A percentile compares a stretch with the other conserved stretches of the same genome.
These are phyloP conservation scores for Rhipidocladum racemiflorum DNA, from an alignment of 176 grass and related monocot genomes.

Conservation along the genomic window DNA sequence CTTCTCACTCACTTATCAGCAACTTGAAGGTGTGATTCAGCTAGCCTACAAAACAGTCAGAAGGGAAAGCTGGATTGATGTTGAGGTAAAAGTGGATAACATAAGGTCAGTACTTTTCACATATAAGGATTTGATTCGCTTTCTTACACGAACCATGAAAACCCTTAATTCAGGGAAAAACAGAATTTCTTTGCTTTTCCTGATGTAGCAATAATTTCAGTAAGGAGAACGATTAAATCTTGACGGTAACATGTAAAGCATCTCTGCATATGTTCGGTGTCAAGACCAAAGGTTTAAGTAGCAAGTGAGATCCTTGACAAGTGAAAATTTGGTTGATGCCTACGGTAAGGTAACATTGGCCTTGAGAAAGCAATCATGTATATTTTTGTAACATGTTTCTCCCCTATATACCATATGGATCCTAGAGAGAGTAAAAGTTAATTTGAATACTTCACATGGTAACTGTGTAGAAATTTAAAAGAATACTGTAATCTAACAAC, in stretches of 20 bases:
- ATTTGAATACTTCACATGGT: not conserved
- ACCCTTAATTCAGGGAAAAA: not conserved
- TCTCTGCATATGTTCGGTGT: not conserved
- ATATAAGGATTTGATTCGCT: constrained; percentile 20
- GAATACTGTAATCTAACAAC: constrained; percentile 5
- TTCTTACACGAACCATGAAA: constrained; percentile 1
- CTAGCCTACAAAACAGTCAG: constrained; percentile 63
- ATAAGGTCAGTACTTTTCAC: constrained; percentile 63
- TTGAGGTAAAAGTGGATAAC: constrained; percentile 82
- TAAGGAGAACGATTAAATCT: not conserved
- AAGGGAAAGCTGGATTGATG: constrained; percentile 71
- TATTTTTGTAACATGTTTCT: not conserved
- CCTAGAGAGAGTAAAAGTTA: constrained; percentile 4
- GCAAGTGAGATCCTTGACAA: not conserved
- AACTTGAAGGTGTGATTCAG: constrained; percentile 85
- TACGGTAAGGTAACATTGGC: not conserved
- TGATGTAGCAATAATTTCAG: not conserved
- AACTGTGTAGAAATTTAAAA: constrained; percentile 6
- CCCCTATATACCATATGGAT: not conserved
- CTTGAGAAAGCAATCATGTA: not conserved
- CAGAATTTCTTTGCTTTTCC: not conserved
- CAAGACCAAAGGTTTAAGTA: constrained; percentile 10
- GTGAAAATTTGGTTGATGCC: not conserved
- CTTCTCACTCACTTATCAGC: constrained; percentile 83
- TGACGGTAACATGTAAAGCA: not conserved